Evolutionary conservation across 1,284 basidiomycete genomes (phyloP).

Genomic region (Irpex sp.): DNA sequence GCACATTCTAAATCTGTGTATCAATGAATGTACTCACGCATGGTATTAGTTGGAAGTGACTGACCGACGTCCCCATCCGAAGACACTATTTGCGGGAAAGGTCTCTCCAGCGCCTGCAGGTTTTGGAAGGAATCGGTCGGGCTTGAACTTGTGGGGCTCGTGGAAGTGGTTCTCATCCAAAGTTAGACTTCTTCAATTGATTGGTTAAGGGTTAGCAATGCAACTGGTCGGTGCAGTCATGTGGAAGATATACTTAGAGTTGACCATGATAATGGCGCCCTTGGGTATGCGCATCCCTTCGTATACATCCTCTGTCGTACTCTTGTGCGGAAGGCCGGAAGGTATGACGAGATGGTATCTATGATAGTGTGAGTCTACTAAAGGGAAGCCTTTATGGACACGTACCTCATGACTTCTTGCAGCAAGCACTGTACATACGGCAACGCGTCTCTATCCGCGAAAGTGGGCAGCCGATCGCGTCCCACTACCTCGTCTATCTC

Average conservation of each 20-base stretch:
- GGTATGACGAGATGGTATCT: slow-evolving; percentile 4
- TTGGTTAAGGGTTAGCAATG: not conserved
- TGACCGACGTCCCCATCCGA: slow-evolving; percentile 10
- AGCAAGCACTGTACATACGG: slow-evolving; percentile 14
- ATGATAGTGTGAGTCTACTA: not conserved
- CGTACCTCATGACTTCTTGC: slow-evolving; percentile 12
- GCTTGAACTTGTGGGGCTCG: slow-evolving; percentile 18
- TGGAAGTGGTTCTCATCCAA: slow-evolving; percentile 15
- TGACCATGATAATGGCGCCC: slow-evolving; percentile 6
- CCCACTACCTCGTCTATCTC: slow-evolving; percentile 15
- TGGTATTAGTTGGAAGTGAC: not conserved
- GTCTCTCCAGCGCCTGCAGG: not conserved
- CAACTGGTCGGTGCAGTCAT: no score
- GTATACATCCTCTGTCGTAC: slow-evolving; percentile 7
- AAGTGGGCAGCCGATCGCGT: slow-evolving; percentile 11
- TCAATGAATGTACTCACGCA: not conserved
- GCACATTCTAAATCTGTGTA: not conserved
- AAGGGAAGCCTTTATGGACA: not conserved
- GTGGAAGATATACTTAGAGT: slow-evolving; percentile 4
- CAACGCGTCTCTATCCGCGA: slow-evolving; percentile 12
- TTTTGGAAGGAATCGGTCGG: slow-evolving; percentile 11
- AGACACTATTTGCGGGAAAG: slow-evolving; percentile 1
- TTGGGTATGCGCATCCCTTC: slow-evolving; percentile 8
- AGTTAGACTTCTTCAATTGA: not conserved
- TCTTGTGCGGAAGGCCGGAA: not conserved